Conservation (phyloP, 2,329 filamentous ascomycete genomes). For the Amylocarpus encephaloides region DNA sequence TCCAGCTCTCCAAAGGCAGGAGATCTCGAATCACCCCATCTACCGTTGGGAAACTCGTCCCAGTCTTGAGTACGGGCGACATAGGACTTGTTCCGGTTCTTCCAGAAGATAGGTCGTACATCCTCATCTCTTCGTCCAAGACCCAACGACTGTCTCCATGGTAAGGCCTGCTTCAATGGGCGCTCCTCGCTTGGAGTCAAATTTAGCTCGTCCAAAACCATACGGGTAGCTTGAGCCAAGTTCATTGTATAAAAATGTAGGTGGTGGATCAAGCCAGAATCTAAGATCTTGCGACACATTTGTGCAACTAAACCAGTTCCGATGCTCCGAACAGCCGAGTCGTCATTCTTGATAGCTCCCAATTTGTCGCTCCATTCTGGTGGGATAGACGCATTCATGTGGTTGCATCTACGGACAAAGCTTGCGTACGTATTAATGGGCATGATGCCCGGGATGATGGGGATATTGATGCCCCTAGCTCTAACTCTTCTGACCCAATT, state of each 20-base stretch:
- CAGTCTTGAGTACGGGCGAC: slow-evolving; percentile 93
- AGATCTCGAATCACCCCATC: slow-evolving; percentile 95
- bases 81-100: slow-evolving; percentile 93
- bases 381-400: slow-evolving; percentile 83
- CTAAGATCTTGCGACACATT: slow-evolving; percentile 81
- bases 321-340: slow-evolving; percentile 82
- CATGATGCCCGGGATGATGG: slow-evolving; percentile 84
- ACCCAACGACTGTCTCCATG: slow-evolving; percentile 92
- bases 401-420: slow-evolving; percentile 82
- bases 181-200: slow-evolving; percentile 72
- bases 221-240: slow-evolving; percentile 83
- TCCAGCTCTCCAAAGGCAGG: slow-evolving; percentile 95
- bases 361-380: slow-evolving; percentile 72
- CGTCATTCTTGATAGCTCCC: slow-evolving; percentile 94
- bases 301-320: slow-evolving; percentile 82
- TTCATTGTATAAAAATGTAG: slow-evolving; percentile 99
- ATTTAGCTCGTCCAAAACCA: slow-evolving; percentile 85
- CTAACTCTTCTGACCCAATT: slow-evolving; percentile 84
- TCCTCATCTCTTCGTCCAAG: slow-evolving; percentile 87
- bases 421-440: slow-evolving; percentile 92
- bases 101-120: slow-evolving; percentile 97
- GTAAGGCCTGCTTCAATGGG: slow-evolving; percentile 81
- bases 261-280: slow-evolving; percentile 71
- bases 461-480: slow-evolving; percentile 73
- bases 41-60: slow-evolving; percentile 98